Conservation (phyloP, 1,284 basidiomycete species). For the Tetrapyrgos nigripes region DNA sequence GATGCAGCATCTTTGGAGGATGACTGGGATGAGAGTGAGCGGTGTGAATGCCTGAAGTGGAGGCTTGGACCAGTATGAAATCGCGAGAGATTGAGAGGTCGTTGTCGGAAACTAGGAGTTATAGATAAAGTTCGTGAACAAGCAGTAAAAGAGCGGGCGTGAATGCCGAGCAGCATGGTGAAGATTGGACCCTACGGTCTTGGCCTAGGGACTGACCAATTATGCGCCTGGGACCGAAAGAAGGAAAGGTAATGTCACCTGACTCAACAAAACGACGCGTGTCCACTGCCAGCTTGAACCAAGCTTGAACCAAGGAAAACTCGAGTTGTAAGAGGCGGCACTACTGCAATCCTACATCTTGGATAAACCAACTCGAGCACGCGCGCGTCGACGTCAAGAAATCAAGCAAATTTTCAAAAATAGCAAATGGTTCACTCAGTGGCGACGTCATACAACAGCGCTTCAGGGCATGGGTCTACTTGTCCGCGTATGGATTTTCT, state of each 20-base stretch:
- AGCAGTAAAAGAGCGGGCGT: neutral
- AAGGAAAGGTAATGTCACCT: neutral
- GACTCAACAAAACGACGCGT: too few relatives aligned
- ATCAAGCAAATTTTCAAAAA: too few relatives aligned
- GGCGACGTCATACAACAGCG: too few relatives aligned
- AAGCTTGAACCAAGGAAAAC: too few relatives aligned
- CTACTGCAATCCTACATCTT: too few relatives aligned
- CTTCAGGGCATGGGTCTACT: too few relatives aligned
- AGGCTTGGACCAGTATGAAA: neutral
- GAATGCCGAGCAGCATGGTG: neutral
- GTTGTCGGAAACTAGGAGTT: neutral
- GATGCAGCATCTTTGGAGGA: neutral
- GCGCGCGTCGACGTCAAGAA: too few relatives aligned
- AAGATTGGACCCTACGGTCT: neutral
- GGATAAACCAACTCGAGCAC: too few relatives aligned
- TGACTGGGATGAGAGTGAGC: neutral
- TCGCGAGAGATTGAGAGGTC: neutral
- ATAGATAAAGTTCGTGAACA: neutral
- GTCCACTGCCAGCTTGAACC: too few relatives aligned
- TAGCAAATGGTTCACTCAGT: too few relatives aligned
- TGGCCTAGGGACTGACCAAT: neutral
- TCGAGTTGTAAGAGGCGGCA: too few relatives aligned
- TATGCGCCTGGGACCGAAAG: neutral
- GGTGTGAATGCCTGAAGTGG: neutral
- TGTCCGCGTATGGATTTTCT: too few relatives aligned